Evolutionary conservation across 1,284 basidiomycete genomes (phyloP), one percentile per base, ranked within the genome.

Genomic region (Fomitopsis palustris): DNA sequence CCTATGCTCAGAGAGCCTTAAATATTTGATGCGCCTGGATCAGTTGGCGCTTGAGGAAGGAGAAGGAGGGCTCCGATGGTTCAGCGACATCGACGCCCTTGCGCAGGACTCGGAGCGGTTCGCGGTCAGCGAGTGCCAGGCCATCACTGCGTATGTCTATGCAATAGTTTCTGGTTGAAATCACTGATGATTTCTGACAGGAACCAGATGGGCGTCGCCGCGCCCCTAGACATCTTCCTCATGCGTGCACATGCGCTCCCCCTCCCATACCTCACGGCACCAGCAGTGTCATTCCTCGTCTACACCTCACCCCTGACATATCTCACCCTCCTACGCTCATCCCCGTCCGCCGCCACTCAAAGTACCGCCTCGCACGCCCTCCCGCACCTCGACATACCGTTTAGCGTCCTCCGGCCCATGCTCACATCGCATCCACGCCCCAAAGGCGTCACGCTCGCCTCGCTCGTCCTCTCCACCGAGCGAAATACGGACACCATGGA

Each of bases 1-100:
- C 43, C 67, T 74, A 37, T 77, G 88, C 9, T 73, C 80, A 53
- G 77, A 81, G 25, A 81, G 88, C 63, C 69, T 92, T n/a, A 76
- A 75, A 21, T 88, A 91, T 70, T 78, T 92, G 19, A 86, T 90
- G 72, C 81, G 83, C 72, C 72, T 92, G 16, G 90, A 92, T 65
- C 77, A 78, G 21, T 72, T 92, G 19, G 85, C 87, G 0, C 73
- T 77, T 6, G 72, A 75, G 41, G 84, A 85, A 70, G 81, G 83
- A 3, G 83, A 85, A 54, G 79, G 78, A 43, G 90, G 89, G 1
- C 77, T 88, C 35, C 78, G 83, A 53, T 92, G 90, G 90, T 91
- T 92, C 67, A 83, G 78, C 52, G 85, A 86, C 64, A 75, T 87
- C 35, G 80, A 86, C 67, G 70, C 78, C 31, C 72, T 88, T 25